Base-by-base conservation (phyloP, 768 basidiomycete genomes). In the Tulasnella sp. region DNA sequence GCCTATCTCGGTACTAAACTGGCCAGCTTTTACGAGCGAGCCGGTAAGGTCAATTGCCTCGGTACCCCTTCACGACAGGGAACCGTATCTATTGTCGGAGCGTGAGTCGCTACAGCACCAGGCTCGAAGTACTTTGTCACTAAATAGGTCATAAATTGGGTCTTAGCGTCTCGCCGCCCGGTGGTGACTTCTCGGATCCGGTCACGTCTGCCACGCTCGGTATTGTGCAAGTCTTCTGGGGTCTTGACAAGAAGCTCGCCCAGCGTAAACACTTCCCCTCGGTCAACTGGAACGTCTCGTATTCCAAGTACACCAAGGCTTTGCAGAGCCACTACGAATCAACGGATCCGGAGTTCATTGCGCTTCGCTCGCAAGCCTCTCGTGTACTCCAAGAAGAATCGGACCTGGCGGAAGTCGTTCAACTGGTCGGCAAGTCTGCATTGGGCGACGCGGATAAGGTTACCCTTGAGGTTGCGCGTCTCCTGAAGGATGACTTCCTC, bases 191-290 rank as follows among this genome's bases (percentile, higher is more conserved):
- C 85, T 97, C 97, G 14, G 97, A 99, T 84, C 97, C 97, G 42
- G 97, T 99, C 77, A 99, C 97, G 9, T 91, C 96, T 67, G 94
- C 97, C 42, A 99, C 97, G 3, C 92, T 99, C 75, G 90, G 96
- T 86, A 99, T 99, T 82, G 97, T 99, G 12, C 97, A 99, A 81
- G 97, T 99, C 79, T 99, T 99, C 89, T 99, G 97, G 97, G 97
- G 97, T 83, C 89, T 99, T 36, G 97, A 99, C 85, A 99, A 99
- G 90, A 96, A 97, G 82, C 90, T 99, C 77, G 97, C 97, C 2
- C 97, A 99, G 83, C 89, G 97, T 78, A 99, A 99, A 84, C 96
- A 99, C 83, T 99, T 99, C 88, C 97, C 97, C 1, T 97, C 96
- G n/a, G 97, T 99, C 83, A 98, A 99, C 85, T 99, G 97, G 97